Evolutionary conservation across 2,329 filamentous ascomycete species (phyloP).

Genomic region (Pyricularia grisea): DNA sequence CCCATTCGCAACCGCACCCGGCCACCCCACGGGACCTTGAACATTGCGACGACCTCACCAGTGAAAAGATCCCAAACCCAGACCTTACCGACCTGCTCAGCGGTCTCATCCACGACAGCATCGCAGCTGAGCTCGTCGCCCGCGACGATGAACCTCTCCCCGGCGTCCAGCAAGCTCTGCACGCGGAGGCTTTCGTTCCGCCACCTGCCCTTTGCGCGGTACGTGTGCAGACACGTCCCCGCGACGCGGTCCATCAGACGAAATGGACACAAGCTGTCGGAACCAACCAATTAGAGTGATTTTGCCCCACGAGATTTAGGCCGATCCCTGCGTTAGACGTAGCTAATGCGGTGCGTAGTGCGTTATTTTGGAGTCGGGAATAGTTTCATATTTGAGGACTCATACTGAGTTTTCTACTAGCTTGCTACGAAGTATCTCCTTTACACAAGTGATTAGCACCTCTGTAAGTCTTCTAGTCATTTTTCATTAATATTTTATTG

Average conservation of each 20-base stretch:
- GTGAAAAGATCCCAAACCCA: conserved; percentile 80
- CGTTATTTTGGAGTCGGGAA: too few species aligned
- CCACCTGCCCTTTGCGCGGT: conserved; percentile 40
- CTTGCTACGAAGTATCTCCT: too few species aligned
- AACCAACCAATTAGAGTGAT: too few species aligned
- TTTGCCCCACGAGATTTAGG: too few species aligned
- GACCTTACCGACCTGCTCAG: conserved; percentile 45
- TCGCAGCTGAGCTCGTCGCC: conserved; percentile 58
- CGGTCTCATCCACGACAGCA: conserved; percentile 12
- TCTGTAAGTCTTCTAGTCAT: too few species aligned
- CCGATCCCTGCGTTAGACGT: too few species aligned
- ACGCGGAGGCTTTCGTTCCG: conserved; percentile 65
- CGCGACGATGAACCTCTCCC: conserved; percentile 68
- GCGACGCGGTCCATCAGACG: conserved; percentile 73
- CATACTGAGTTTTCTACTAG: too few species aligned
- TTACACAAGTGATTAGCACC: too few species aligned
- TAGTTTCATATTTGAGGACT: too few species aligned
- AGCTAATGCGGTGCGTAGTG: too few species aligned
- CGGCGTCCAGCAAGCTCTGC: conserved; percentile 63
- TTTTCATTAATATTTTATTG: too few species aligned
- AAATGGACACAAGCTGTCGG: too few species aligned
- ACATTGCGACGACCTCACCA: conserved; percentile 54
- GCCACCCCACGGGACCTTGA: conserved; percentile 53
- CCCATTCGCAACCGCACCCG: conserved; percentile 21
- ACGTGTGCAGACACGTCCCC: conserved; percentile 66